These are phyloP conservation scores for Colletotrichum lini DNA, from an alignment of 2,329 filamentous ascomycete species.

Conservation along the genomic window DNA sequence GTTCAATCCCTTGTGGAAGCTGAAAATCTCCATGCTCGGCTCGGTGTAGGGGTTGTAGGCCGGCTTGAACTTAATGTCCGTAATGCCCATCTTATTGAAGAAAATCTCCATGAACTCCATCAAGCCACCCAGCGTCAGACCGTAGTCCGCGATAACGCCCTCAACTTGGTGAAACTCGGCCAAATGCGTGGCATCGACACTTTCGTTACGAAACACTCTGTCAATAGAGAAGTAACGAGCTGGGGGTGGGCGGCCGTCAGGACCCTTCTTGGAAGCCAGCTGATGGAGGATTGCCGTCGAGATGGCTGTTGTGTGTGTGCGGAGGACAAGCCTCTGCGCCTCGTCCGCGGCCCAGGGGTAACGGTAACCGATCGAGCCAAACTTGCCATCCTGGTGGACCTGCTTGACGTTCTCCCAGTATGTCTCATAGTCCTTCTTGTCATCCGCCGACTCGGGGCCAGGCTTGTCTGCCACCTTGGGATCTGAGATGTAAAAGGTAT, in stretches of 20 bases:
- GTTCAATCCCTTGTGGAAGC: slow-evolving; percentile 88
- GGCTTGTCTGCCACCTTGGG: slow-evolving; percentile 82
- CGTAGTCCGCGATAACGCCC: slow-evolving; percentile 97
- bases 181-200: slow-evolving; percentile 95
- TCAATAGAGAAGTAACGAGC: slow-evolving; percentile 99
- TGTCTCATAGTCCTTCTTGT: slow-evolving; percentile 79
- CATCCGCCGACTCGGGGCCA: slow-evolving; percentile 67
- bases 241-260: slow-evolving; percentile 73
- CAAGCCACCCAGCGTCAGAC: slow-evolving; percentile 89
- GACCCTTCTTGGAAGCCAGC: slow-evolving; percentile 85
- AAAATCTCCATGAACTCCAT: slow-evolving; percentile 96
- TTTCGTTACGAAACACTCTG: slow-evolving; percentile 97
- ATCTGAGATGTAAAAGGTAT: slow-evolving; percentile 98
- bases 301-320: slow-evolving; percentile 96
- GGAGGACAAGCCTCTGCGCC: slow-evolving; percentile 87
- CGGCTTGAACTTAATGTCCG: slow-evolving; percentile 91
- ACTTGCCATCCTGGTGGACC: slow-evolving; percentile 93
- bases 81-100: slow-evolving; percentile 96
- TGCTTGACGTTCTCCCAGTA: slow-evolving; percentile 92
- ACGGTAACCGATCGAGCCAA: slow-evolving; percentile 94
- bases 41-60: slow-evolving; percentile 97
- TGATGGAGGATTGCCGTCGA: slow-evolving; percentile 93
- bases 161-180: slow-evolving; percentile 99
- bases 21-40: slow-evolving; percentile 98
- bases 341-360: slow-evolving; percentile 95